Evolutionary conservation across 192 early-diverging fungal species (phyloP), one percentile per base, ranked within the genome.

Genomic region (Gonapodya prolifera): DNA sequence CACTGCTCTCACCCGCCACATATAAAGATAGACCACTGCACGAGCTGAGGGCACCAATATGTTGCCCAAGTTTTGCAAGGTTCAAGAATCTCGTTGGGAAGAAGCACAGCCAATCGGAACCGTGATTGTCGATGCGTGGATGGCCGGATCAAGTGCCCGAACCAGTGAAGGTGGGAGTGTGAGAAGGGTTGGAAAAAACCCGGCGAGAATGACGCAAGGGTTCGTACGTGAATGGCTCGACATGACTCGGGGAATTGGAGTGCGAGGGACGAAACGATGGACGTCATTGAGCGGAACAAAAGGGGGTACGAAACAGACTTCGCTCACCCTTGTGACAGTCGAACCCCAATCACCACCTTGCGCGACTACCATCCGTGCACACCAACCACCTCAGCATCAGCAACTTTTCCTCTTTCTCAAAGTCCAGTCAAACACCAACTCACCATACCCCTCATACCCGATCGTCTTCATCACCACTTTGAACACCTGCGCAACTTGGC

Each of bases 91-190:
- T 88, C 87, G 76, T 83, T 80, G 30, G 80, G 83, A 81, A 85
- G 87, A 78, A 70, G 85, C 85, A 2, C 85, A 80, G 1, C 84
- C 87, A 0, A 84, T 81, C 1, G 85, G 87, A 18, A 30, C 8
- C 18, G 8, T 13, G 31, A 73, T 30, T 32, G 35, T 92, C 89
- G 79, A 90, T 85, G 76, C 91, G 91, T 18, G 91, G 82, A 33
- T 89, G 76, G 28, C 86, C 84, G 0, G 88, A 90, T 0, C 83
- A 86, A 2, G 88, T 83, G 61, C 90, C 89, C 0, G 86, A 83
- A 35, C 87, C 82, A 16, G 89, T 92, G 31, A 85, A 77, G 80
- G 8, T 2, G 71, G 2, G 71, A 29, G 16, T 29, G 71, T 2
- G 18, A 73, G 71, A 73, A 73, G 8, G 31, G 2, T 2, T 2